Evolutionary conservation across 768 basidiomycete genomes (phyloP), one percentile per base, ranked within the genome.

Genomic region (Lactifluus subvellereus): DNA sequence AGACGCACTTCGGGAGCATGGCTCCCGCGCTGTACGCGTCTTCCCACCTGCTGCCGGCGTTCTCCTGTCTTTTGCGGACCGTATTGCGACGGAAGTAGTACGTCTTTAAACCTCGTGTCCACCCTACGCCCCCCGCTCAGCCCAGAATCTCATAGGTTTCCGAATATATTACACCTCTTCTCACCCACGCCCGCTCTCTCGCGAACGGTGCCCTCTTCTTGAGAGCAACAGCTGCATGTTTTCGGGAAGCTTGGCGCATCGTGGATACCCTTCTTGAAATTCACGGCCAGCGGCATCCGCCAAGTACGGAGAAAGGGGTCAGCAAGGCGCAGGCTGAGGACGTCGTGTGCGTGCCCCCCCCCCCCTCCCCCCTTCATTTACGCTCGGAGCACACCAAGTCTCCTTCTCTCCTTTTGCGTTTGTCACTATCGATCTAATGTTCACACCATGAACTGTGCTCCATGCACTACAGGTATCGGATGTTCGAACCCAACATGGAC

Each of bases 401-500:
- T n/a, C 14, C 42, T 48, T n/a, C 45, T 11, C 59, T 33, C 51
- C 60, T 42, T 57, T 54, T 67, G 59, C 62, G 11, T 48, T 8
- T 10, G 43, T 58, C 35, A 11, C 20, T 18, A 57, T 51, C 52
- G 65, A n/a, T 66, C 49, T 14, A 18, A 20, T 32, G n/a, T 51
- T 20, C 32, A 27, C 30, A 18, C 47, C 9, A 54, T 61, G 27
- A 61, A 14, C n/a, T 8, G 54, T 54, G 10, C 22, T 60, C 14
- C 52, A 53, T 64, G 10, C 30, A 27, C 37, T 60, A 27, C 68
- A 95, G 94, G 13, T 96, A 92, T 72, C 83, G 81, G 51, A 97
- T 98, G 93, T 98, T 98, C 68, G 95, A 98, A 73, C 78, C 82
- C 10, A 90, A 95, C 72, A 97, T 98, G 92, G 95, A 97, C 71